Percentiles rank a stretch among this genome's conserved stretches.
Conservation (phyloP, 1,284 basidiomycete species). For the Caloboletus firmus region DNA sequence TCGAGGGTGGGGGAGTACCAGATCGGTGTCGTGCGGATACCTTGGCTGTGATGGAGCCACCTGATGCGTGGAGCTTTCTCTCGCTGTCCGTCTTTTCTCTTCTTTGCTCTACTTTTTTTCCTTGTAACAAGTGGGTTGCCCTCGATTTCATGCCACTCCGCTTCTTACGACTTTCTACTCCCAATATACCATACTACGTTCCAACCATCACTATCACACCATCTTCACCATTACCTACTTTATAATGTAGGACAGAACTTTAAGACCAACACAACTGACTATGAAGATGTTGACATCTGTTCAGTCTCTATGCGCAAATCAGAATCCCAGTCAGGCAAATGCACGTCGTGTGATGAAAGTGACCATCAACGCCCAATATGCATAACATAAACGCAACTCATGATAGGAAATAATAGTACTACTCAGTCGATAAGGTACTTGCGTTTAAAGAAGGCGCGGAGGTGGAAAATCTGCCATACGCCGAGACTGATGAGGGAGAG, state of each 20-base stretch:
- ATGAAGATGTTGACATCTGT: neutral
- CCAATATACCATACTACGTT: neutral
- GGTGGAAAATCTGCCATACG: slow-evolving; percentile 92
- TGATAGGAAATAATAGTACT: slow-evolving; percentile 9
- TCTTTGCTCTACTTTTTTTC: neutral
- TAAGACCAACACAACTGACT: neutral
- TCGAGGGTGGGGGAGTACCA: slow-evolving; percentile 28
- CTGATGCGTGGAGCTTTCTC: neutral
- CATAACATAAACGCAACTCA: slow-evolving; percentile 6
- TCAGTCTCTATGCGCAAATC: neutral
- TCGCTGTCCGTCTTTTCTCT: neutral
- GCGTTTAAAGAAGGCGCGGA: slow-evolving; percentile 93
- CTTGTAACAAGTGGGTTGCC: neutral
- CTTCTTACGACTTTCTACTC: neutral
- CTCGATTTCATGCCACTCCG: neutral
- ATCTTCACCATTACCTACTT: neutral
- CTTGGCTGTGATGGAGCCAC: slow-evolving; percentile 23
- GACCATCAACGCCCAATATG: neutral
- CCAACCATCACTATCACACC: neutral
- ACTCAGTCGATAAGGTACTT: slow-evolving; percentile 93
- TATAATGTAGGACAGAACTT: slow-evolving; percentile 15
- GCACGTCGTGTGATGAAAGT: neutral
- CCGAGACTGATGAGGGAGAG: slow-evolving; percentile 81
- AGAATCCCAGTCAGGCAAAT: neutral
- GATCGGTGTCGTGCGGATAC: slow-evolving; percentile 32